Evolutionary conservation across 2,329 filamentous ascomycete genomes (phyloP), one percentile per base, ranked within the genome.

Genomic region (Aureobasidium subglaciale): DNA sequence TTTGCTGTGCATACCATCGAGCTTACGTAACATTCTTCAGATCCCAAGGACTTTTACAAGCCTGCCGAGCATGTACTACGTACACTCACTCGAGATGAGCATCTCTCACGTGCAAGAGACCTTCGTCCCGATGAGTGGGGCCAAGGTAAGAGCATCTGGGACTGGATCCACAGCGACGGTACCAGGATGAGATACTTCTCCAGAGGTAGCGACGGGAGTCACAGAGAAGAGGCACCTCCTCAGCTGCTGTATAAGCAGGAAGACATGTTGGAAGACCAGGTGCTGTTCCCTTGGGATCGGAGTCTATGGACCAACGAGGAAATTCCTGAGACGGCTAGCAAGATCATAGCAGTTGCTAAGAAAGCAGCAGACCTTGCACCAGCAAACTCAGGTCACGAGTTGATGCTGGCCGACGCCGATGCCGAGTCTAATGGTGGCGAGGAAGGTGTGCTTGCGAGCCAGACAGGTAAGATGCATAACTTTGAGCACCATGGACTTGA

Each of bases 211-310:
- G 54, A 46, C 25, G 42, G 50, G 8, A 55, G 50, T 11, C 50
- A 45, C 29, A 43, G 30, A 55, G 50, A 49, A n/a, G 53, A 59
- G 11, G 48, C 59, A 25, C 59, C 62, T 18, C 61, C 61, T 16
- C 58, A 63, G 11, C 58, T 70, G 53, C 63, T 68, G 20, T 75
- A 74, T 57, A 71, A 65, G 8, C 68, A 73, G 45, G 68, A 70
- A 2, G 71, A 76, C 59, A 66, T 64, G 29, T 56, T 72, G 9
- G 73, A 75, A 61, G 72, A 75, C 45, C 63, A 63, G 4, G 62
- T 75, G 6, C 62, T 75, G 4, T 75, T 75, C 55, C 71, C 72
- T 0, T 65, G 71, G 50, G 50, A 55, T n/a, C 50, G 40, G 9
- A 55, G 29, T 45, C 18, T 55, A 22, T 55, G 38, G 38, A 45